A percentile compares a stretch with the other conserved stretches of the same genome.
phyloP scores from a whole-genome alignment of 208 protist genomes.

The Trypanosoma rangeli region DNA sequence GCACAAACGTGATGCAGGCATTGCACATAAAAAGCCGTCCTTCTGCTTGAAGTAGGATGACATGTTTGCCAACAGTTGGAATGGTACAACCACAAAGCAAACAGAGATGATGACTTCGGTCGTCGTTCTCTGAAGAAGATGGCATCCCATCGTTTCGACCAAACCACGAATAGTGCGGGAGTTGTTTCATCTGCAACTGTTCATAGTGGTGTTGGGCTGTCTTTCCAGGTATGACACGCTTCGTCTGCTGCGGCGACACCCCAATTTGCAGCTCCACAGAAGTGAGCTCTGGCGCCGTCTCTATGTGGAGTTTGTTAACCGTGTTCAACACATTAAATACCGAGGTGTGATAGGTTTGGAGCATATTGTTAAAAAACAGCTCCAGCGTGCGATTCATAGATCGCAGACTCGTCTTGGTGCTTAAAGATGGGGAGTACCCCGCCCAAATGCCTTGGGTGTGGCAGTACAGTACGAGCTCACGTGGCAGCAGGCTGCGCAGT shows the following conservation, averaged over 20 bases:
- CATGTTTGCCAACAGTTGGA: neutral
- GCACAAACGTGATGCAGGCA: conserved; percentile 3
- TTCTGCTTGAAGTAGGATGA: neutral
- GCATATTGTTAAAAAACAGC: conserved; percentile 59
- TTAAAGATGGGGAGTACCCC: conserved; percentile 56
- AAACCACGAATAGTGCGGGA: conserved; percentile 17
- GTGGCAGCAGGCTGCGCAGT: conserved; percentile 60
- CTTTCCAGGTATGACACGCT: conserved; percentile 33
- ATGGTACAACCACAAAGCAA: conserved; percentile 16
- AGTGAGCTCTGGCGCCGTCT: conserved; percentile 17
- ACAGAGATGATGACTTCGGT: conserved; percentile 2
- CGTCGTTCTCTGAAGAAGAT: neutral
- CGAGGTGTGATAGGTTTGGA: conserved; percentile 50
- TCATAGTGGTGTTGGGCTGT: conserved; percentile 29
- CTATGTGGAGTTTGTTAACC: conserved; percentile 44
- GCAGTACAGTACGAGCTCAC: conserved; percentile 64
- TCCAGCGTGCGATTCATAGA: conserved; percentile 67
- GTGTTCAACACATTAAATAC: conserved; percentile 87
- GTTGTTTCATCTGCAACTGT: conserved; percentile 3
- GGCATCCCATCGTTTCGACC: neutral
- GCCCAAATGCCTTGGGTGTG: conserved; percentile 43
- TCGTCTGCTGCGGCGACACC: conserved; percentile 11
- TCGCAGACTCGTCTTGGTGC: conserved; percentile 41
- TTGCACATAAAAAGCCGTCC: neutral
- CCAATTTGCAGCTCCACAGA: conserved; percentile 11